A percentile compares a stretch with the other conserved stretches of the same genome.
Conservation (phyloP, 306 rosid genomes). For the Chamaecrista fasciculata region DNA sequence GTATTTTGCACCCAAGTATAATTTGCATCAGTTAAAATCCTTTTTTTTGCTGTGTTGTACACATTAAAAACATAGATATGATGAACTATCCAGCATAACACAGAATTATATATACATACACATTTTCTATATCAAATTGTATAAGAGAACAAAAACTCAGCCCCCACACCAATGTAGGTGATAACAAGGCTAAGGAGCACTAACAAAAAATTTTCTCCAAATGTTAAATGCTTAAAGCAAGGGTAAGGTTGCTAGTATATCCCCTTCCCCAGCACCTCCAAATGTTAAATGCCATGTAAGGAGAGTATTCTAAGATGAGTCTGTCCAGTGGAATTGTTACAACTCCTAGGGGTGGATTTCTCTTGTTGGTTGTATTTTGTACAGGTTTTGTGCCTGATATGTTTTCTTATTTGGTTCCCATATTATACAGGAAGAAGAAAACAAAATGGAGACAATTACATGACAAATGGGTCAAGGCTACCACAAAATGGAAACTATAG, state of each 20-base stretch:
- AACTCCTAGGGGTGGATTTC: not conserved
- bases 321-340: not conserved
- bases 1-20: conserved; percentile 13
- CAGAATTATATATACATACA: not conserved
- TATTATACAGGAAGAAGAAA: not conserved
- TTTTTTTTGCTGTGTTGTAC: not conserved
- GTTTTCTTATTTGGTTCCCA: not conserved
- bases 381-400: not conserved
- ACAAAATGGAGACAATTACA: not conserved
- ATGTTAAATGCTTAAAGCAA: not conserved
- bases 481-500: not conserved
- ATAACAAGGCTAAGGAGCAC: not conserved
- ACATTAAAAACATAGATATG: not conserved
- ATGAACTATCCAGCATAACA: not conserved
- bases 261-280: no score
- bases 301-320: not conserved
- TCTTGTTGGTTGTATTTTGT: not conserved
- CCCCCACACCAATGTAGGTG: not conserved
- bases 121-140: not conserved
- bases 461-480: not conserved
- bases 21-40: conserved; percentile 11
- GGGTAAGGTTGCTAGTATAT: no score
- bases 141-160: not conserved
- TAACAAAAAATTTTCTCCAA: not conserved
- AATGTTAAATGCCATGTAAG: not conserved